A percentile compares a stretch with the other conserved stretches of the same genome.
Evolutionary conservation across 1,284 basidiomycete species (phyloP).

Genomic region (Ustilago xerochloae): DNA sequence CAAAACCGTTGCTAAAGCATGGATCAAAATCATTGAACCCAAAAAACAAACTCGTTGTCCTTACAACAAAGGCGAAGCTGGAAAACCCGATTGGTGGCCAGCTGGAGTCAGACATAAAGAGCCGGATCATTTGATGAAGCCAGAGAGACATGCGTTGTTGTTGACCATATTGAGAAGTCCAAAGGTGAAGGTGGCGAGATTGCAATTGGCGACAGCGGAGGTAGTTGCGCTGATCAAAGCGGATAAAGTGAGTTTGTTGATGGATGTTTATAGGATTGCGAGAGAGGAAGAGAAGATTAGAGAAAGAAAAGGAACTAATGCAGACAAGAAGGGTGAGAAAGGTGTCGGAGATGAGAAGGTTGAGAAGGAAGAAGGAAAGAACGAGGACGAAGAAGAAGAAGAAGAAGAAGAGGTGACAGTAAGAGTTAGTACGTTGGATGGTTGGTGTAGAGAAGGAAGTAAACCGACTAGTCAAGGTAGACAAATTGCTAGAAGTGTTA

Average conservation of each 20-base stretch:
- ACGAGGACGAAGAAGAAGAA: conserved; percentile 28
- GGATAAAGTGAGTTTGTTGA: conserved; percentile 70
- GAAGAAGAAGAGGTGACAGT: conserved; percentile 57
- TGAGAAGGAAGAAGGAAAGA: conserved; percentile 45
- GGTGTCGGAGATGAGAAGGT: conserved; percentile 50
- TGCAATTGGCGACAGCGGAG: conserved; percentile 72
- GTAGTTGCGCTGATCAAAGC: conserved; percentile 70
- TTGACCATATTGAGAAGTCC: conserved; percentile 70
- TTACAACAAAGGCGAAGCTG: conserved; percentile 72
- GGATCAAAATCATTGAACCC: conserved; percentile 71
- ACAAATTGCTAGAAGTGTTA: conserved; percentile 26
- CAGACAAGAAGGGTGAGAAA: conserved; percentile 27
- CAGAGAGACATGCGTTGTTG: conserved; percentile 71
- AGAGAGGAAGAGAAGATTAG: conserved; percentile 65
- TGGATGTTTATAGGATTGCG: conserved; percentile 72
- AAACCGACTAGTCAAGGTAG: conserved; percentile 22
- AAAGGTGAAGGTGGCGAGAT: conserved; percentile 68
- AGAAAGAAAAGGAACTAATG: conserved; percentile 10
- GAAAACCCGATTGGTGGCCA: conserved; percentile 73
- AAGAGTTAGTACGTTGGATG: conserved; percentile 55
- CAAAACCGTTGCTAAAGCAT: conserved; percentile 72
- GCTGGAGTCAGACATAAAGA: conserved; percentile 71
- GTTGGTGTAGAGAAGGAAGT: conserved; percentile 46
- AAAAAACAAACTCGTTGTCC: conserved; percentile 72
- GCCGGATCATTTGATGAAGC: conserved; percentile 71